Conservation (phyloP, 306 rosid genomes). For the Dryas alaskensis region DNA sequence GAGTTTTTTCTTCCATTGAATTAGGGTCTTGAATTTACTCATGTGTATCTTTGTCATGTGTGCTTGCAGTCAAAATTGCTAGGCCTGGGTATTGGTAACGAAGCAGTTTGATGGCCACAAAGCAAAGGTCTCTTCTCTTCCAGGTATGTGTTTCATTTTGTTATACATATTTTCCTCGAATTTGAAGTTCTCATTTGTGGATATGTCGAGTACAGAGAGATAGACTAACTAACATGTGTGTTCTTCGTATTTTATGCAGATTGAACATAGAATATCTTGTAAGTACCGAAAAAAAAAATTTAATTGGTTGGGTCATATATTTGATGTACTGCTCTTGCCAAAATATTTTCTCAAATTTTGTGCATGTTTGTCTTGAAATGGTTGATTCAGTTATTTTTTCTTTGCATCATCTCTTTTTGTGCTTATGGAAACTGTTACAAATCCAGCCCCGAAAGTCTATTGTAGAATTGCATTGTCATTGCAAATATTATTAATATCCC, state of each 20-base stretch:
- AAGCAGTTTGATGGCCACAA: constrained; percentile 91
- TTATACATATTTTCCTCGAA: not conserved
- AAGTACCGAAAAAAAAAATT: too few species aligned
- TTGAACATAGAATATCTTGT: constrained; percentile 7
- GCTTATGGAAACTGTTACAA: too few species aligned
- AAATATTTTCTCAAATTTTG: not conserved
- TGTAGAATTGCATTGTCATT: too few species aligned
- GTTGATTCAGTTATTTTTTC: too few species aligned
- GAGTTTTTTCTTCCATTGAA: too few species aligned
- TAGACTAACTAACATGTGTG: not conserved
- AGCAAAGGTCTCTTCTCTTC: constrained; percentile 90
- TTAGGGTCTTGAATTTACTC: not conserved
- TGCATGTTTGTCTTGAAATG: too few species aligned
- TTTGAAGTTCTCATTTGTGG: not conserved
- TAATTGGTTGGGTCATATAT: not conserved
- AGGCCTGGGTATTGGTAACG: constrained; percentile 94
- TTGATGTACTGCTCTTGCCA: not conserved
- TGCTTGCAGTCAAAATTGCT: constrained; percentile 79
- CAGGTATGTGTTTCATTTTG: constrained; percentile 46
- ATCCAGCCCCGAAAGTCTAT: too few species aligned
- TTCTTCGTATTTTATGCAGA: constrained; percentile 39
- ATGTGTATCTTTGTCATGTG: not conserved
- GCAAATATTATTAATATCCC: too few species aligned
- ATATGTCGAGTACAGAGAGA: not conserved
- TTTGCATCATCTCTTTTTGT: too few species aligned